Conservation (phyloP, 441 rosid species). For the Aquilaria agallochum region DNA sequence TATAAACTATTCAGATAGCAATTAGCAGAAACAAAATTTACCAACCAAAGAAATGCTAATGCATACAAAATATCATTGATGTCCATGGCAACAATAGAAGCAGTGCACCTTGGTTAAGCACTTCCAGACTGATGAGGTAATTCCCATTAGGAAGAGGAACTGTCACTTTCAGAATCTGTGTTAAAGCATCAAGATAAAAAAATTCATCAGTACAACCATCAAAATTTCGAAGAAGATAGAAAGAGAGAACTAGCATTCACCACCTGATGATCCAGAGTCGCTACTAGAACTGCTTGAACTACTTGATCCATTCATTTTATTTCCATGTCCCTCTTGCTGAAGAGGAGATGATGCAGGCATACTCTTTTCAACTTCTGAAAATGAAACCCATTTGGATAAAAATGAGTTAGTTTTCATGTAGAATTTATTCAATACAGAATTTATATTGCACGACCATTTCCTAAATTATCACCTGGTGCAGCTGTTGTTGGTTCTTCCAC, state of each 20-base stretch:
- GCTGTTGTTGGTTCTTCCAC: conserved; percentile 31
- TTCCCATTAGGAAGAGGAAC: conserved; percentile 60
- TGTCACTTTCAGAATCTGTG: conserved; percentile 68
- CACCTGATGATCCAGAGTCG: conserved; percentile 78
- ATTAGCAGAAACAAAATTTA: no score
- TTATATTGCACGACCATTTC: no score
- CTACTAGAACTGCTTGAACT: conserved; percentile 77
- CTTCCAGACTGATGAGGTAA: conserved; percentile 36
- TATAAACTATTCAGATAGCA: no score
- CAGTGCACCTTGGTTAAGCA: conserved; percentile 27
- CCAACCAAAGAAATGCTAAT: no score
- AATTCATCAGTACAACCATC: neutral
- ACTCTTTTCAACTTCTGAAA: conserved; percentile 32
- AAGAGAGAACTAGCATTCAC: conserved; percentile 28
- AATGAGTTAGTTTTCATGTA: conserved; percentile 13
- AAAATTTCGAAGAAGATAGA: conserved; percentile 8
- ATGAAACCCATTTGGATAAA: conserved; percentile 13
- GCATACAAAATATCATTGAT: no score
- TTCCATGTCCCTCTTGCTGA: conserved; percentile 37
- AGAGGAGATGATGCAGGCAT: conserved; percentile 30
- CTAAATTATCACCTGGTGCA: conserved; percentile 40
- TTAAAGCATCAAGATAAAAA: conserved; percentile 13
- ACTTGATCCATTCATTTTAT: conserved; percentile 51
- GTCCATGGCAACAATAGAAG: no score
- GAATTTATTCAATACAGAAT: no score